Percentiles rank a stretch among this genome's conserved stretches.
These are phyloP conservation scores for Gossypium aridum DNA, from an alignment of 441 rosid species.

Conservation along the genomic window DNA sequence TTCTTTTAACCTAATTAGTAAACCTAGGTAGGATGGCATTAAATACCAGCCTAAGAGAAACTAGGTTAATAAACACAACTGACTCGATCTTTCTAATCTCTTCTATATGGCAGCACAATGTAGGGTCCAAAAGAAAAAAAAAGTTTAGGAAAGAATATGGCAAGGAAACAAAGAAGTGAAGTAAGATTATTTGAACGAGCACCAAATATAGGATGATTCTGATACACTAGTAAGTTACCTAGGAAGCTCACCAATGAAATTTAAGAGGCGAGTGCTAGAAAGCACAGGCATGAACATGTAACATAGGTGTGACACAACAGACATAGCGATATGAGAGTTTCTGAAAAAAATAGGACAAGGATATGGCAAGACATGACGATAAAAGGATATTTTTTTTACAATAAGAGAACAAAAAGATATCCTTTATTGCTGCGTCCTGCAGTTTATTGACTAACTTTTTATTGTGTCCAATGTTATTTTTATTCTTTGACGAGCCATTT, in stretches of 20 bases:
- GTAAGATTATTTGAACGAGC: background rate
- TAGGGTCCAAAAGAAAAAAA: constrained; percentile 1
- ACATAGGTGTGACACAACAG: background rate
- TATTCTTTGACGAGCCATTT: background rate
- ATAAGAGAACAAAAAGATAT: background rate
- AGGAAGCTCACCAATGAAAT: background rate
- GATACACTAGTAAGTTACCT: background rate
- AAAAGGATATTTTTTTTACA: background rate
- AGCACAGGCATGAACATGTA: background rate
- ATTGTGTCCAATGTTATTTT: background rate
- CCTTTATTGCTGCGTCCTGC: background rate
- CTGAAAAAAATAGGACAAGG: background rate
- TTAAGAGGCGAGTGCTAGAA: background rate
- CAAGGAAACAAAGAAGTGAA: background rate
- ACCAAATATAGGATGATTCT: background rate
- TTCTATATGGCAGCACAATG: background rate
- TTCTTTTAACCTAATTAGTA: constrained; percentile 4
- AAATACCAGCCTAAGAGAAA: constrained; percentile 6
- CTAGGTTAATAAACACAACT: background rate
- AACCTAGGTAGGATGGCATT: background rate
- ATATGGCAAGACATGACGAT: background rate
- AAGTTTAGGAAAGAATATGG: background rate
- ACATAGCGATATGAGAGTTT: background rate
- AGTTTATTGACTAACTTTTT: background rate
- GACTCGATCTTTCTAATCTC: background rate